phyloP scores from a whole-genome alignment of 2,329 filamentous ascomycete species.

The Colletotrichum abscissum region DNA sequence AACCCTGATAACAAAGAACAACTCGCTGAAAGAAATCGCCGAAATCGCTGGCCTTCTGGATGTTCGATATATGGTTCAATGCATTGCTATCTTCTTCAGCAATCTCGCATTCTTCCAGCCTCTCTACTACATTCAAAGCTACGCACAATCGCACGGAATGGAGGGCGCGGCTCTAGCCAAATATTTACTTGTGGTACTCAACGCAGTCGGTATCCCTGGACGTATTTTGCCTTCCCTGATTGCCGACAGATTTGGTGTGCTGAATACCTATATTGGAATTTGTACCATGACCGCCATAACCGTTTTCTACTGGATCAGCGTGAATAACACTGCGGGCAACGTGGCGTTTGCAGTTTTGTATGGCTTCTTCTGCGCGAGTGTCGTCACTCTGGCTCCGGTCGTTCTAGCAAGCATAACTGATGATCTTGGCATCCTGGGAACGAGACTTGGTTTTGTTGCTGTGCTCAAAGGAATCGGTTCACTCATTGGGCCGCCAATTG shows the following conservation, averaged over 20 bases:
- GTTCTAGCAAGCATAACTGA: background rate
- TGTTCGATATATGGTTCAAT: constrained; percentile 49
- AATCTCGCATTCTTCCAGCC: constrained; percentile 49
- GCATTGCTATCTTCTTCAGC: constrained; percentile 48
- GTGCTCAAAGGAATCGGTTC: background rate
- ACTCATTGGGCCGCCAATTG: background rate
- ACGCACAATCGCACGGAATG: constrained; percentile 43
- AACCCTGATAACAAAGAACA: constrained; percentile 51
- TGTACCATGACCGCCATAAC: constrained; percentile 52
- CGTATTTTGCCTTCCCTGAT: constrained; percentile 45
- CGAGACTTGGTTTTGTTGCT: background rate
- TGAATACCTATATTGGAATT: constrained; percentile 56
- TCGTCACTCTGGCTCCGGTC: constrained; percentile 49
- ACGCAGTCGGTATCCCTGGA: constrained; percentile 50
- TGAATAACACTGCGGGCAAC: constrained; percentile 39
- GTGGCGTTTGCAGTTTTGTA: constrained; percentile 54
- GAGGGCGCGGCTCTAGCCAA: constrained; percentile 41
- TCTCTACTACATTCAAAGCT: constrained; percentile 44
- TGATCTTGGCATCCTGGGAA: background rate
- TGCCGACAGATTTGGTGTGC: constrained; percentile 49
- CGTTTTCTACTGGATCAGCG: constrained; percentile 53
- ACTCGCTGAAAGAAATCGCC: constrained; percentile 51
- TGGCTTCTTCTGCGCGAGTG: constrained; percentile 55
- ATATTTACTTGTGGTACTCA: constrained; percentile 51
- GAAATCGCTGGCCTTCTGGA: constrained; percentile 42